Percentiles rank a stretch among this genome's conserved stretches.
Evolutionary conservation across 441 rosid genomes (phyloP).

Genomic region (Rhodomyrtus psidioides): DNA sequence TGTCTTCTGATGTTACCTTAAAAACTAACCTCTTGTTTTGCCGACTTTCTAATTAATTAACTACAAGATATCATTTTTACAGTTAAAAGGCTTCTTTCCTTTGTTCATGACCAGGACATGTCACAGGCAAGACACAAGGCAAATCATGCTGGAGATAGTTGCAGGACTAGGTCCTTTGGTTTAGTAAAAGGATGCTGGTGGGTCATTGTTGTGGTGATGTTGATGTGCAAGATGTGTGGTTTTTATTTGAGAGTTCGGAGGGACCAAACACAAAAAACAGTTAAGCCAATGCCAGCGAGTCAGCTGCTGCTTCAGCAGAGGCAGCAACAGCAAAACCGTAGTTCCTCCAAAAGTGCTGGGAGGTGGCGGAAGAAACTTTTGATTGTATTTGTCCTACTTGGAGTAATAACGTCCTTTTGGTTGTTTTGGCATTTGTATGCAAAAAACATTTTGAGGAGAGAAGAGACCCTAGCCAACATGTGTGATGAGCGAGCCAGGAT

Average conservation of each 20-base stretch:
- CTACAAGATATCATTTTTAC: not conserved
- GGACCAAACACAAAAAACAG: constrained; percentile 19
- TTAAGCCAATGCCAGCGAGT: constrained; percentile 29
- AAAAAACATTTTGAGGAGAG: constrained; percentile 34
- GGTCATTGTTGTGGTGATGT: constrained; percentile 31
- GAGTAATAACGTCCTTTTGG: constrained; percentile 55
- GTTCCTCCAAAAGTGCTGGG: constrained; percentile 50
- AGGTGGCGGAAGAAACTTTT: constrained; percentile 76
- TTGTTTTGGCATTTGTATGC: constrained; percentile 47
- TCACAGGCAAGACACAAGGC: constrained; percentile 10
- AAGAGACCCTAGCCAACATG: constrained; percentile 79
- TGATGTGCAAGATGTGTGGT: constrained; percentile 31
- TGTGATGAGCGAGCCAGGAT: constrained; percentile 95
- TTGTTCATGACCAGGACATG: constrained; percentile 38
- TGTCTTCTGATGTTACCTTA: not conserved
- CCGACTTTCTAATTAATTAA: not conserved
- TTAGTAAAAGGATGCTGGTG: constrained; percentile 47
- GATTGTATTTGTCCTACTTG: constrained; percentile 39
- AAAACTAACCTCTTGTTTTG: not conserved
- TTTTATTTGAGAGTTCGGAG: constrained; percentile 22
- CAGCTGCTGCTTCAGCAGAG: constrained; percentile 40
- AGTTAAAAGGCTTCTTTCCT: constrained; percentile 7
- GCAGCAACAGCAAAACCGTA: constrained; percentile 41
- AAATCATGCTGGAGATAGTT: constrained; percentile 16
- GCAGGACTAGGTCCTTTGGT: constrained; percentile 19